phyloP scores from a whole-genome alignment of 441 rosid species.

The Jatropha multifida region DNA sequence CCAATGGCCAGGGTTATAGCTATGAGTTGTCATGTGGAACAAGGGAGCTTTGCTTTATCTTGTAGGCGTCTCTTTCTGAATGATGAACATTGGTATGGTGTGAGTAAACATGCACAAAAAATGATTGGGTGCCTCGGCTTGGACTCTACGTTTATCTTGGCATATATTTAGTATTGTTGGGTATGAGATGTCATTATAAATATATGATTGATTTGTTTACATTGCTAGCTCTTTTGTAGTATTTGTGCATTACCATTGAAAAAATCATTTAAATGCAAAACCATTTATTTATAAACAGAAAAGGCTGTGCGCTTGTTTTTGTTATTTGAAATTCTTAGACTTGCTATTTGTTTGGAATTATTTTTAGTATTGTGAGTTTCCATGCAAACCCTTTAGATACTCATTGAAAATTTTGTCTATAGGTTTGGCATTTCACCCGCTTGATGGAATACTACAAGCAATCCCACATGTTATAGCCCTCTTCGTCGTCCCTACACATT shows the following conservation, averaged over 20 bases:
- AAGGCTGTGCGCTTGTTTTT: neutral
- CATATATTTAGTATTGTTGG: neutral
- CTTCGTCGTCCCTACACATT: slow-evolving; percentile 75
- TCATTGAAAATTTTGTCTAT: slow-evolving; percentile 21
- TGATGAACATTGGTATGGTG: neutral
- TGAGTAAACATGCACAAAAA: neutral
- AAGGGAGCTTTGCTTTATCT: neutral
- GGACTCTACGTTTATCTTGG: neutral
- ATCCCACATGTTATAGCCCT: slow-evolving; percentile 81
- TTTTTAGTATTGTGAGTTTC: neutral
- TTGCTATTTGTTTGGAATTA: neutral
- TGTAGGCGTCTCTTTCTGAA: neutral
- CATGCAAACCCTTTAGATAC: neutral
- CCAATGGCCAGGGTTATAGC: too few species aligned
- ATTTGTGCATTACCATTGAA: neutral
- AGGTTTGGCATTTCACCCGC: slow-evolving; percentile 96
- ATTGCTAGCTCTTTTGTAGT: neutral
- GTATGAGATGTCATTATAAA: neutral
- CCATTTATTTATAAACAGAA: neutral
- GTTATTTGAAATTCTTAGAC: neutral
- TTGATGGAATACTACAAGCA: slow-evolving; percentile 95
- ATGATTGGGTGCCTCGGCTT: too few species aligned
- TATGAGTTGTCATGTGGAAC: neutral
- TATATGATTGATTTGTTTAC: neutral
- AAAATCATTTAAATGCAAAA: too few species aligned